Base-by-base conservation (phyloP, 2,329 filamentous ascomycete genomes). In the Pseudonectria buxi region DNA sequence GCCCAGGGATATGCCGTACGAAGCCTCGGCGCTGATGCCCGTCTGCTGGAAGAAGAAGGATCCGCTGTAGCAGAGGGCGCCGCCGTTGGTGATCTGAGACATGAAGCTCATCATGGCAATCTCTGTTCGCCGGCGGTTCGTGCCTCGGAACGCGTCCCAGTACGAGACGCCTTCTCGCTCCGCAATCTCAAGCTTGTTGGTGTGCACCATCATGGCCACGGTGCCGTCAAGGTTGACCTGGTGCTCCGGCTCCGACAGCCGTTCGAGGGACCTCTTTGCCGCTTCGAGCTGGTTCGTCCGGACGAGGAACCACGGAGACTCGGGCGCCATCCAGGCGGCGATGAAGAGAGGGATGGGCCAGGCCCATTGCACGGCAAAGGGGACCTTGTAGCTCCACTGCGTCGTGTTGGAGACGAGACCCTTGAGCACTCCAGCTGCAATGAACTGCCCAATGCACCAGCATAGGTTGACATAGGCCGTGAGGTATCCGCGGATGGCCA, bases 31-130 rank as follows among this genome's bases (percentile, higher is more conserved):
- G 24, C 53, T 39, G 32, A 69, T 59, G 31, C 69, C 67, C 1
- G 65, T 59, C 44, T 67, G 64, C 29, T 64, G 57, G 54, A 68
- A 69, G 53, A 71, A 71, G 56, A 67, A 70, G 11, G 62, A 62
- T 10, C 61, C 61, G 9, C 51, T 61, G 42, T 68, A 67, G 47
- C 60, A 61, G 16, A 65, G 53, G 11, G 61, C 57, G 26, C 58
- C 58, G 11, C 67, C 61, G 36, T 61, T 56, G 5, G 61, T 61
- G 44, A 65, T 64, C 41, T 71, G 68, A 2, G 57, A 62, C 26
- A 64, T 38, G 47, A 65, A 65, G 12, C 55, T 46, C 54, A 65
- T 56, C 45, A 60, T 62, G 15, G 61, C 62, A 35, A 71, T 65
- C 47, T 70, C 63, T 4, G 67, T 69, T 28, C 67, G 63, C 27